Conservation (phyloP, 805 yeast species). For the Kurtzmaniella fragi region DNA sequence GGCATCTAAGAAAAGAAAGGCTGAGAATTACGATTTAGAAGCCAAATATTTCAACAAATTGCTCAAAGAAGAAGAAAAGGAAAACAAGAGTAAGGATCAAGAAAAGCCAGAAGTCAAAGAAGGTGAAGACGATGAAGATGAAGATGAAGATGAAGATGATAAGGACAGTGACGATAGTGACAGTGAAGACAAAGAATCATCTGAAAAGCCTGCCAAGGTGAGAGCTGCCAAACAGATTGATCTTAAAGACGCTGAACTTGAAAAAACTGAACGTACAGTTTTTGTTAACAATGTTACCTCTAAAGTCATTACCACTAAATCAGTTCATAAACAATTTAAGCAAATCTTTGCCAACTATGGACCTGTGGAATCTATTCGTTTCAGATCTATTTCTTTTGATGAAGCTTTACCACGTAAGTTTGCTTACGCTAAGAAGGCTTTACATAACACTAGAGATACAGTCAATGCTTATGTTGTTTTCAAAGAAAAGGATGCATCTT, state of each 20-base stretch:
- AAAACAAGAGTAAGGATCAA: constrained; percentile 15
- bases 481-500: constrained; percentile 45
- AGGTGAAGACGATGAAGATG: constrained; percentile 5
- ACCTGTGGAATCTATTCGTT: constrained; percentile 69
- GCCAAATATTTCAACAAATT: constrained; percentile 48
- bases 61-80: constrained; percentile 31
- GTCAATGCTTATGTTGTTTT: constrained; percentile 88
- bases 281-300: constrained; percentile 84
- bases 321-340: constrained; percentile 59
- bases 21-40: constrained; percentile 49
- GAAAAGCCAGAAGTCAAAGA: constrained; percentile 14
- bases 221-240: constrained; percentile 47
- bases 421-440: constrained; percentile 75
- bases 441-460: constrained; percentile 73
- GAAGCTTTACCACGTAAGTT: constrained; percentile 88
- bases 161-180: constrained; percentile 13
- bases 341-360: constrained; percentile 51
- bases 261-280: constrained; percentile 77
- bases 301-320: constrained; percentile 59
- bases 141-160: constrained; percentile 6
- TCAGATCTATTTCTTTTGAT: constrained; percentile 86
- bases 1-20: constrained; percentile 19
- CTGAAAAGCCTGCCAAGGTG: constrained; percentile 6
- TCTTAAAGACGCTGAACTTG: constrained; percentile 65
- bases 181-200: constrained; percentile 6